Conservation (phyloP, 1,284 basidiomycete genomes). For the Rhodotorula sp. region DNA sequence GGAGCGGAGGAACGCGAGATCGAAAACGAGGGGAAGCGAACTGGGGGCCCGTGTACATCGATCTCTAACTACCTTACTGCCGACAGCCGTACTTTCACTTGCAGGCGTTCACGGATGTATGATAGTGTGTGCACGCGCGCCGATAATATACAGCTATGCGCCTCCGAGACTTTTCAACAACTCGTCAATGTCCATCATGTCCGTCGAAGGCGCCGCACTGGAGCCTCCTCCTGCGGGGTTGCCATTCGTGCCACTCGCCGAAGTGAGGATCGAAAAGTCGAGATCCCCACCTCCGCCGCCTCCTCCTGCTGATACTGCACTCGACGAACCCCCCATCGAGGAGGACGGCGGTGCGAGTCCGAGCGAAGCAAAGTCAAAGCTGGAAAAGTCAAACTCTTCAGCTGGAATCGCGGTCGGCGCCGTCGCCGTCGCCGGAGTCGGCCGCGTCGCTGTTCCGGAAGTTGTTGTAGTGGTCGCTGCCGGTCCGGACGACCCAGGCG, state of each 20-base stretch:
- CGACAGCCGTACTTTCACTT: too few relatives aligned
- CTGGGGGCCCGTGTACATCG: too few relatives aligned
- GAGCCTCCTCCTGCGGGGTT: neutral
- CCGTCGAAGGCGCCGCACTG: neutral
- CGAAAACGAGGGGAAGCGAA: too few relatives aligned
- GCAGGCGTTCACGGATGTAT: too few relatives aligned
- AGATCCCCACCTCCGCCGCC: too few relatives aligned
- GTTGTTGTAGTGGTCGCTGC: neutral
- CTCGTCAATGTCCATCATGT: conserved; percentile 11
- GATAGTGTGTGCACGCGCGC: too few relatives aligned
- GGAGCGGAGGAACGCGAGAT: neutral
- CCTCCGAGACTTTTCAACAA: conserved; percentile 19
- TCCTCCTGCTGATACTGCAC: neutral
- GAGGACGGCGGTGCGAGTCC: neutral
- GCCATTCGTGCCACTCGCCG: neutral
- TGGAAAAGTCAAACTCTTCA: neutral
- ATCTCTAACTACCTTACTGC: too few relatives aligned
- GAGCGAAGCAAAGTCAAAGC: neutral
- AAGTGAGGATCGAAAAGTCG: conserved; percentile 1
- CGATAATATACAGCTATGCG: too few relatives aligned
- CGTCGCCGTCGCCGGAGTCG: neutral
- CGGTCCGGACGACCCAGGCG: neutral
- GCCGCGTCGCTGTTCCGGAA: neutral
- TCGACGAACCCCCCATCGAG: neutral
- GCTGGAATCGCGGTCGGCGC: neutral